Conservation (phyloP, 1,284 basidiomycete genomes). For the Ceratobasidium sp. region DNA sequence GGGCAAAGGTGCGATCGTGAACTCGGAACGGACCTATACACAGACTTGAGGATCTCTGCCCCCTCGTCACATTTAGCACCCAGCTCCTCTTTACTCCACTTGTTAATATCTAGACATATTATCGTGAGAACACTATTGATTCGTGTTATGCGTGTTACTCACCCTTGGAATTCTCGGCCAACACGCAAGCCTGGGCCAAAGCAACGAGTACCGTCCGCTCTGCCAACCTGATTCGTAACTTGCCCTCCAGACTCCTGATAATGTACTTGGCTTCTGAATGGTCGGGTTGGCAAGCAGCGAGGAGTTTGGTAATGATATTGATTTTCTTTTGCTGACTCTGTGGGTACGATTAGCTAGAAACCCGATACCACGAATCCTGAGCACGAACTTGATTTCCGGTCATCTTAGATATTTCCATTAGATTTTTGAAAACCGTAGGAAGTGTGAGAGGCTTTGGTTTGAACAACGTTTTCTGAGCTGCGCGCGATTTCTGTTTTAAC, state of each 20-base stretch:
- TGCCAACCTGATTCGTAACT: conserved; percentile 96
- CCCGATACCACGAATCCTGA: neutral
- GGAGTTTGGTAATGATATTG: conserved; percentile 92
- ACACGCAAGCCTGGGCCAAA: conserved; percentile 86
- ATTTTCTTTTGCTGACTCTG: conserved; percentile 96
- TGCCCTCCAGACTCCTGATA: conserved; percentile 95
- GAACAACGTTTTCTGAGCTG: conserved; percentile 94
- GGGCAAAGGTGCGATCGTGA: neutral
- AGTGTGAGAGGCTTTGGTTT: conserved; percentile 93
- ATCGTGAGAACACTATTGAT: conserved; percentile 12
- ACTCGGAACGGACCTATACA: conserved; percentile 79
- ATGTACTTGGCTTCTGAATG: conserved; percentile 94
- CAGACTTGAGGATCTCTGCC: conserved; percentile 84
- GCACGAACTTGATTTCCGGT: conserved; percentile 81
- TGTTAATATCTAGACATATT: conserved; percentile 70
- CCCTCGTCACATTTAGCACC: conserved; percentile 84
- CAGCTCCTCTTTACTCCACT: conserved; percentile 81
- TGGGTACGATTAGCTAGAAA: conserved; percentile 31
- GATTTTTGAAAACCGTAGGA: conserved; percentile 85
- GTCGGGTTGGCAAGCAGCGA: conserved; percentile 88
- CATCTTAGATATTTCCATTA: conserved; percentile 89
- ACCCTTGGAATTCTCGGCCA: conserved; percentile 81
- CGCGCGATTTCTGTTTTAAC: conserved; percentile 82
- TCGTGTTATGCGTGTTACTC: conserved; percentile 49
- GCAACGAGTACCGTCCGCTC: conserved; percentile 93